These are phyloP conservation scores for Lophium mytilinum DNA, from an alignment of 495 filamentous ascomycete genomes.

Conservation along the genomic window DNA sequence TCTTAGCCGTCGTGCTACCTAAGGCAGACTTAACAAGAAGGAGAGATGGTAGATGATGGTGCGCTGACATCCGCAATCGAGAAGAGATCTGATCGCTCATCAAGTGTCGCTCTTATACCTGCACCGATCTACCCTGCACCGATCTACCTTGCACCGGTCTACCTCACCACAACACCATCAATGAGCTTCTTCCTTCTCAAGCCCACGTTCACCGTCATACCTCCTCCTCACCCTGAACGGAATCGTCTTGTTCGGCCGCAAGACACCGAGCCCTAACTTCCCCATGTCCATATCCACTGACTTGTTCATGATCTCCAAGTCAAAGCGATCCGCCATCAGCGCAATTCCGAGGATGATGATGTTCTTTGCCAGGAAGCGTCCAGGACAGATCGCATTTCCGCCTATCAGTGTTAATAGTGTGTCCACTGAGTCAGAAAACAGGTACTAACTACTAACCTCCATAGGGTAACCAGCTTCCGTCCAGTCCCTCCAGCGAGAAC, in stretches of 20 bases:
- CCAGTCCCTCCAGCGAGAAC: slow-evolving; percentile 5
- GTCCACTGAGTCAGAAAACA: neutral
- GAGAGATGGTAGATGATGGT: no score
- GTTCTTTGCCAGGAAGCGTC: slow-evolving; percentile 4
- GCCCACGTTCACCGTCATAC: neutral
- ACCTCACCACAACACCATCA: no score
- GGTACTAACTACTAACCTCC: slow-evolving; percentile 3
- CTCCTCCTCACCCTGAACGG: slow-evolving; percentile 1
- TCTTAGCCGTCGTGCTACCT: no score
- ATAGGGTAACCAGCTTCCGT: slow-evolving; percentile 8
- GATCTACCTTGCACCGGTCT: no score
- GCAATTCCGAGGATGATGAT: neutral
- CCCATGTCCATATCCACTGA: neutral
- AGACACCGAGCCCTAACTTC: neutral
- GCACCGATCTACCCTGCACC: no score
- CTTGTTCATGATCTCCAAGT: slow-evolving; percentile 1
- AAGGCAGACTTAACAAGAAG: no score
- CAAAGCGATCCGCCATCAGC: neutral
- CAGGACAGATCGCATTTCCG: slow-evolving; percentile 4
- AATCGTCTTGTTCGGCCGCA: neutral
- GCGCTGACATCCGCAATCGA: no score
- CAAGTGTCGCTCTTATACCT: no score
- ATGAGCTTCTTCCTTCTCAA: no score
- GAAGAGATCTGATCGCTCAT: no score
- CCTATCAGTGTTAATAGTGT: neutral